Percentiles rank a stretch among this genome's conserved stretches.
These are phyloP conservation scores for Boletales sp. DNA, from an alignment of 768 basidiomycete species.

Conservation along the genomic window DNA sequence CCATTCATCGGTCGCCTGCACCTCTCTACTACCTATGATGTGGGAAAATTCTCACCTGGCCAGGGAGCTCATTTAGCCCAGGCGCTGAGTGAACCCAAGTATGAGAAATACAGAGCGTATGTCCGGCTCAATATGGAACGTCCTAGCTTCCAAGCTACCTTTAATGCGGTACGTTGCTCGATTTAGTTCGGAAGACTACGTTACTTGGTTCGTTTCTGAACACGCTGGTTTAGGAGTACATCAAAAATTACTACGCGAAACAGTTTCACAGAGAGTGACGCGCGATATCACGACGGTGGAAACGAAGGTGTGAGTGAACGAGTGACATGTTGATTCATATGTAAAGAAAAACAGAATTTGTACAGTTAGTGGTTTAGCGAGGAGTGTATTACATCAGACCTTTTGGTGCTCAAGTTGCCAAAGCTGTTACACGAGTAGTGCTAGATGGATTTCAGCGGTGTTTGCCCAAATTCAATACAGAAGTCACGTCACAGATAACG, in stretches of 20 bases:
- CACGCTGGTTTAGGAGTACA: constrained; percentile 10
- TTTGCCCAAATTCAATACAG: no score
- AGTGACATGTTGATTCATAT: no score
- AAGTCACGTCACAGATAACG: not conserved
- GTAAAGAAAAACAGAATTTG: no score
- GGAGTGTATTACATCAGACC: no score
- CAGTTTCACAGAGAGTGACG: constrained; percentile 4
- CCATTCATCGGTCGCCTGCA: constrained; percentile 60
- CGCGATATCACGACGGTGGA: no score
- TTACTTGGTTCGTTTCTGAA: not conserved
- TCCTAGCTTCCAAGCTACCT: constrained; percentile 54
- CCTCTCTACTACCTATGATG: constrained; percentile 42
- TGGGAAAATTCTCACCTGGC: constrained; percentile 49
- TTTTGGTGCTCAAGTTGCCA: no score
- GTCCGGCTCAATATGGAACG: constrained; percentile 44
- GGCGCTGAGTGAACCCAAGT: constrained; percentile 39
- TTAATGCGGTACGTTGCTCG: constrained; percentile 41
- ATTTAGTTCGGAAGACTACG: no score
- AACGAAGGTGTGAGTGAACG: no score
- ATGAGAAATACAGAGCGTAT: constrained; percentile 50
- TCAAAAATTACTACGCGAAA: not conserved
- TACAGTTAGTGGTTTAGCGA: no score
- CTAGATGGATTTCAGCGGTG: no score
- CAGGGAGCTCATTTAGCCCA: constrained; percentile 44
- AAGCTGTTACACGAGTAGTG: no score